phyloP scores from a whole-genome alignment of 1,284 basidiomycete genomes.

The Ceratobasidium sp. region DNA sequence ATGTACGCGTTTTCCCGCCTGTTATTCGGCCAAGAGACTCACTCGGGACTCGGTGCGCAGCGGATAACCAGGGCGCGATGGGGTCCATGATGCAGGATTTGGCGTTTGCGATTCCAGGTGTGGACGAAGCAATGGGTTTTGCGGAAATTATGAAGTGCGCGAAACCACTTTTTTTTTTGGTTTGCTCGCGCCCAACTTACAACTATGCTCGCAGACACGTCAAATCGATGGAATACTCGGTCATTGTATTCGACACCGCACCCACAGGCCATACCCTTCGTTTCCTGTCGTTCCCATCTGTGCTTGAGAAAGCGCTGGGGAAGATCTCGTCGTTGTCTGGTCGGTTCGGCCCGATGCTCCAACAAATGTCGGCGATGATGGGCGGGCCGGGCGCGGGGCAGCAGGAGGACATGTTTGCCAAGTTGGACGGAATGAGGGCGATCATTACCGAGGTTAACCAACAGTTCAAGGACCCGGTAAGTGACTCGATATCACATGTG shows the following conservation, averaged over 20 bases:
- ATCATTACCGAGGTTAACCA: conserved; percentile 99
- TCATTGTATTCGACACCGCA: conserved; percentile 99
- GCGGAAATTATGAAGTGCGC: conserved; percentile 99
- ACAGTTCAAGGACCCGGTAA: conserved; percentile 97
- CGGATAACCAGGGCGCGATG: conserved; percentile 95
- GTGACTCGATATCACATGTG: conserved; percentile 53
- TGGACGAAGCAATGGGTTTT: conserved; percentile 99
- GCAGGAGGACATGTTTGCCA: conserved; percentile 98
- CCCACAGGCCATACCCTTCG: conserved; percentile 98
- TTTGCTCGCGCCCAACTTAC: background rate
- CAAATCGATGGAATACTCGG: conserved; percentile 99
- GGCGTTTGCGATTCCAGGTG: conserved; percentile 98
- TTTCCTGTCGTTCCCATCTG: conserved; percentile 97
- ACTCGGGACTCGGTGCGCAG: conserved; percentile 58
- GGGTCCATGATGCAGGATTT: conserved; percentile 99
- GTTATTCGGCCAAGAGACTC: conserved; percentile 14
- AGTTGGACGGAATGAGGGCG: conserved; percentile 95
- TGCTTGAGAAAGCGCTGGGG: conserved; percentile 96
- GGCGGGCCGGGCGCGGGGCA: conserved; percentile 91
- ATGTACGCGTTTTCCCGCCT: conserved; percentile 64
- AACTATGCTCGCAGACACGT: conserved; percentile 75
- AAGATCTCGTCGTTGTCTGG: conserved; percentile 93
- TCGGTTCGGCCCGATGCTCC: conserved; percentile 96
- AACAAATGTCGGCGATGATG: conserved; percentile 89
- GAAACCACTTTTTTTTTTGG: background rate